phyloP scores from a whole-genome alignment of 345 rosid genomes.

The Rhodomyrtus tomentosa region DNA sequence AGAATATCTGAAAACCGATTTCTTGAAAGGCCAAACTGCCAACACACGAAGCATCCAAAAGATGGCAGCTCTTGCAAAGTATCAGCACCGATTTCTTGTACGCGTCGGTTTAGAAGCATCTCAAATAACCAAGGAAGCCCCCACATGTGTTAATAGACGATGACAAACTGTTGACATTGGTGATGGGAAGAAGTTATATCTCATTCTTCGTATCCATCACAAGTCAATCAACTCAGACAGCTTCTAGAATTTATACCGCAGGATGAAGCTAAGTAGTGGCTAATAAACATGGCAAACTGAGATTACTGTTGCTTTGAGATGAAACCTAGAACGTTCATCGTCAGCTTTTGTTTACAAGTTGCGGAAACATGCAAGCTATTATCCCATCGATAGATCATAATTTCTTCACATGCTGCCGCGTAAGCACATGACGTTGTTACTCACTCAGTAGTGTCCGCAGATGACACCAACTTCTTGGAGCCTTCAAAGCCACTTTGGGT shows the following conservation, averaged over 20 bases:
- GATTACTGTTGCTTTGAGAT: not conserved
- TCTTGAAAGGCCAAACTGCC: not conserved
- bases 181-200: not conserved
- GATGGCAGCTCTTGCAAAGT: not conserved
- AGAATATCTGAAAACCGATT: no score
- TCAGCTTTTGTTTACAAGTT: not conserved
- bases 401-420: conserved; percentile 77
- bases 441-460: conserved; percentile 27
- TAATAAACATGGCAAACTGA: not conserved
- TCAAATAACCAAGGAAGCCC: not conserved
- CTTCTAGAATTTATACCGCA: not conserved
- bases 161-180: no score
- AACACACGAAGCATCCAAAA: not conserved
- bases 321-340: not conserved
- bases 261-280: not conserved
- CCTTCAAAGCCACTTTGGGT: conserved; percentile 21
- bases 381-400: conserved; percentile 41
- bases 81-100: not conserved
- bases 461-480: conserved; percentile 22
- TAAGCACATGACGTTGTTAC: no score
- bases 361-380: conserved; percentile 10
- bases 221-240: not conserved
- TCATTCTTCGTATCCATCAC: not conserved
- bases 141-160: no score
- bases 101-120: not conserved